phyloP scores from a whole-genome alignment of 73 alveolate species.

The Halteria grandinella region DNA sequence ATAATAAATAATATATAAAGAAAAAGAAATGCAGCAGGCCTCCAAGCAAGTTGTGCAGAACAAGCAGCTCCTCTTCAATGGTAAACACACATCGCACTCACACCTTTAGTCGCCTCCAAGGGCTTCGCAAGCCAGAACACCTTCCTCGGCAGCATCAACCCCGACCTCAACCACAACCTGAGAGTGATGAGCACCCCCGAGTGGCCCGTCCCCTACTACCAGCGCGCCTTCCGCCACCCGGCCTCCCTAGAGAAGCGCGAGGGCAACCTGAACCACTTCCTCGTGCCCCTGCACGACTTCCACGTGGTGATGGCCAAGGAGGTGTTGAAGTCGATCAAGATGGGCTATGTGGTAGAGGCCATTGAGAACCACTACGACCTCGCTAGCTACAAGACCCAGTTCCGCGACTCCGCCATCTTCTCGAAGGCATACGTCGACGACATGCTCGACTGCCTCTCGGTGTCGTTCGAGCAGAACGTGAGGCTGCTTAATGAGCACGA shows the following conservation, averaged over 20 bases:
- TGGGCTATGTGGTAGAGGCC: constrained; percentile 70
- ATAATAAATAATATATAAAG: no score
- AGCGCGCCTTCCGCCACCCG: constrained; percentile 67
- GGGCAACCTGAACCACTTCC: constrained; percentile 14
- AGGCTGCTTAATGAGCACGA: constrained; percentile 56
- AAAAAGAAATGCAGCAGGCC: not conserved
- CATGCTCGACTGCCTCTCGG: constrained; percentile 40
- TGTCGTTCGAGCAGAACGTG: constrained; percentile 47
- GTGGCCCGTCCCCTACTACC: constrained; percentile 78
- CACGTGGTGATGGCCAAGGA: constrained; percentile 62
- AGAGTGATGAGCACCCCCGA: constrained; percentile 73
- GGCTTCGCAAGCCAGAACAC: constrained; percentile 36
- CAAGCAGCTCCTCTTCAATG: not conserved
- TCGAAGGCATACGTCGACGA: constrained; percentile 64
- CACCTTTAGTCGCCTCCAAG: not conserved
- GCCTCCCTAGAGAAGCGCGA: constrained; percentile 25
- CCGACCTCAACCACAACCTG: constrained; percentile 60
- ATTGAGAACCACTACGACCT: constrained; percentile 61
- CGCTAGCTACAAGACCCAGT: constrained; percentile 17
- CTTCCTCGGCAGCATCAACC: constrained; percentile 50
- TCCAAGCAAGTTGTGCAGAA: not conserved
- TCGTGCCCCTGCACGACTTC: constrained; percentile 24
- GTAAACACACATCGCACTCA: not conserved
- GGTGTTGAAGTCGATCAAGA: constrained; percentile 38
- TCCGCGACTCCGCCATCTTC: constrained; percentile 57